phyloP scores from a whole-genome alignment of 805 yeast genomes.

The Candida verbasci region DNA sequence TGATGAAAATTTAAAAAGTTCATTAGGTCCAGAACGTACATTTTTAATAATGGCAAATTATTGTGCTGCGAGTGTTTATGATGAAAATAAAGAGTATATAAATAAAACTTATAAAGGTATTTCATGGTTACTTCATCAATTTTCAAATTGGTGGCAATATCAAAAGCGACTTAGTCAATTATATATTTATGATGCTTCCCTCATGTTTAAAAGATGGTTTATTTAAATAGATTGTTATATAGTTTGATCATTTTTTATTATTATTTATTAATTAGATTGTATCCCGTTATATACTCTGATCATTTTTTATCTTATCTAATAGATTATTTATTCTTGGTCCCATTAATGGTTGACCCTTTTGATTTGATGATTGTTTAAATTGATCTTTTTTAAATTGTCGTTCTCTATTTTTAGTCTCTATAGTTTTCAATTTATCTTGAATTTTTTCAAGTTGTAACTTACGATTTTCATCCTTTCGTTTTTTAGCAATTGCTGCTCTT shows the following conservation, averaged over 20 bases:
- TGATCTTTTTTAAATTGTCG: slow-evolving; percentile 39
- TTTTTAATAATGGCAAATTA: slow-evolving; percentile 86
- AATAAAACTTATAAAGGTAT: slow-evolving; percentile 8
- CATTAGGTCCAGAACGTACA: slow-evolving; percentile 83
- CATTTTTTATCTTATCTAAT: slow-evolving; percentile 68
- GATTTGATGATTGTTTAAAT: slow-evolving; percentile 48
- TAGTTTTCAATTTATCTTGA: slow-evolving; percentile 29
- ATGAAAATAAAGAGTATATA: slow-evolving; percentile 52
- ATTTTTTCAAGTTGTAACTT: slow-evolving; percentile 36
- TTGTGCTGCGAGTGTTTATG: slow-evolving; percentile 76
- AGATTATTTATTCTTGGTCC: slow-evolving; percentile 80
- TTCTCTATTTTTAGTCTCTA: slow-evolving; percentile 37
- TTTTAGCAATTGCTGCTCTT: slow-evolving; percentile 42
- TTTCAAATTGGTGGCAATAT: slow-evolving; percentile 30
- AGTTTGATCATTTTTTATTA: slow-evolving; percentile 2
- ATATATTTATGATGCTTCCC: slow-evolving; percentile 27
- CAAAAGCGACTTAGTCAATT: slow-evolving; percentile 28
- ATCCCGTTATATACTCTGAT: too few relatives aligned
- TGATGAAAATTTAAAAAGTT: slow-evolving; percentile 78
- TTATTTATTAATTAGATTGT: too few relatives aligned
- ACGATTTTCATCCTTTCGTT: slow-evolving; percentile 41
- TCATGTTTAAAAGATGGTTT: slow-evolving; percentile 15
- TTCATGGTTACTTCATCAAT: slow-evolving; percentile 14
- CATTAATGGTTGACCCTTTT: slow-evolving; percentile 82
- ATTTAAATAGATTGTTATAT: background rate